Percentiles rank a stretch among this genome's conserved stretches.
Evolutionary conservation across 345 rosid species (phyloP).

Genomic region (Citrus australasica): DNA sequence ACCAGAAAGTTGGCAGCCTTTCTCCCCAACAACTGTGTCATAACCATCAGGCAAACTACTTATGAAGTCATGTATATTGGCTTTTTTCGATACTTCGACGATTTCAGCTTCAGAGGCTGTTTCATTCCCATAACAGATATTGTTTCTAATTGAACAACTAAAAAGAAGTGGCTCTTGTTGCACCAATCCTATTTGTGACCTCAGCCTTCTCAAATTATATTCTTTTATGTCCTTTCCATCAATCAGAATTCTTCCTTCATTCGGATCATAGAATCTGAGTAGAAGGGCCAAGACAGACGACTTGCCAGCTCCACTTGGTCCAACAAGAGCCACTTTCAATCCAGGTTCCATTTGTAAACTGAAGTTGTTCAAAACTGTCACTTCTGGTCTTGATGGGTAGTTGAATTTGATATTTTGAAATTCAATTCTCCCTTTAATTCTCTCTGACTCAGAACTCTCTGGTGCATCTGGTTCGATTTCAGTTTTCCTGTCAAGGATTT

Average conservation of each 20-base stretch:
- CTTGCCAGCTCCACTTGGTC: constrained; percentile 64
- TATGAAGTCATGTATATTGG: constrained; percentile 50
- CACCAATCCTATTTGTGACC: constrained; percentile 15
- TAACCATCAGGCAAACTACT: constrained; percentile 52
- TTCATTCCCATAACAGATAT: constrained; percentile 41
- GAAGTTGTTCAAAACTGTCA: constrained; percentile 46
- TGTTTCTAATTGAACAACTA: constrained; percentile 18
- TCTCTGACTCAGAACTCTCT: constrained; percentile 9
- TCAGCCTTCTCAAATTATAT: constrained; percentile 11
- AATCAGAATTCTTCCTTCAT: constrained; percentile 7
- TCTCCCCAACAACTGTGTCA: constrained; percentile 55
- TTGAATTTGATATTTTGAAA: constrained; percentile 43
- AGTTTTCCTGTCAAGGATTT: constrained; percentile 50
- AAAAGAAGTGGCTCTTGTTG: constrained; percentile 25
- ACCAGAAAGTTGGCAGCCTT: constrained; percentile 64
- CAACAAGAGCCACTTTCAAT: constrained; percentile 16
- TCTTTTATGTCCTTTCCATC: constrained; percentile 11
- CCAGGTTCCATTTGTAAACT: constrained; percentile 47
- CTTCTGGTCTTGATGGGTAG: constrained; percentile 58
- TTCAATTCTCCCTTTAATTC: constrained; percentile 37
- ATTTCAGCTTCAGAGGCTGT: constrained; percentile 51
- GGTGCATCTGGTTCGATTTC: constrained; percentile 46
- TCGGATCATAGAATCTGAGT: constrained; percentile 45
- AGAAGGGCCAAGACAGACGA: constrained; percentile 59
- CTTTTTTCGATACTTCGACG: constrained; percentile 40